Conservation (phyloP, 495 filamentous ascomycete species). For the Umbilicaria muhlenbergii region DNA sequence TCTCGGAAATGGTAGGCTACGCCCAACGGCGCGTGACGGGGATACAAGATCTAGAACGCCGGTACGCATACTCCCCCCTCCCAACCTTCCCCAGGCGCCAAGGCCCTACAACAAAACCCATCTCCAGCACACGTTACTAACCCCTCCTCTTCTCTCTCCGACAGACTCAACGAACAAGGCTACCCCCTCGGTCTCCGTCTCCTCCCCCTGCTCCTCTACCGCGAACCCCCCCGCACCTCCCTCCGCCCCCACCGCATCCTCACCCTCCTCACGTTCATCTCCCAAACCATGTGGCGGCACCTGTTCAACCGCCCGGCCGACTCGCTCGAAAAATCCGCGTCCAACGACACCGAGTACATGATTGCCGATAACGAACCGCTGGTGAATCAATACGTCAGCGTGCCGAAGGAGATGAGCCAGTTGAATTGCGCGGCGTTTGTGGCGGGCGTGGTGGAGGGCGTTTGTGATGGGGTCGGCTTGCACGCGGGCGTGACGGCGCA, state of each 20-base stretch:
- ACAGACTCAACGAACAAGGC: conserved; percentile 81
- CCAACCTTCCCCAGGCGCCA: not conserved
- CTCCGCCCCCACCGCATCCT: conserved; percentile 77
- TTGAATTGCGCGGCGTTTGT: conserved; percentile 94
- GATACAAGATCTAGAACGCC: conserved; percentile 84
- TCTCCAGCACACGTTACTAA: not conserved
- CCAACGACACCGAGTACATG: conserved; percentile 91
- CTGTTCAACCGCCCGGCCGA: conserved; percentile 85
- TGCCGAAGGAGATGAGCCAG: conserved; percentile 88
- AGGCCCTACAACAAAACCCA: not conserved
- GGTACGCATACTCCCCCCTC: conserved; percentile 31
- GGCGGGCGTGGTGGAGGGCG: conserved; percentile 87
- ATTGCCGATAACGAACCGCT: conserved; percentile 93
- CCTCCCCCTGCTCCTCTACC: conserved; percentile 84
- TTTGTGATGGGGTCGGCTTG: conserved; percentile 84
- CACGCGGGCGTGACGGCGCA: conserved; percentile 83
- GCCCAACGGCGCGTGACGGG: conserved; percentile 80
- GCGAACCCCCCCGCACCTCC: conserved; percentile 47
- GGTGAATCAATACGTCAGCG: conserved; percentile 81
- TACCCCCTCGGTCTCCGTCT: conserved; percentile 89
- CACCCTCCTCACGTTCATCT: conserved; percentile 85
- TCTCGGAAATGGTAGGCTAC: conserved; percentile 93
- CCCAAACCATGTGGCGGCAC: conserved; percentile 75
- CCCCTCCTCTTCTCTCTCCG: not conserved
- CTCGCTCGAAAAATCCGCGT: conserved; percentile 72